A percentile compares a stretch with the other conserved stretches of the same genome.
Evolutionary conservation across 495 filamentous ascomycete genomes (phyloP).

Genomic region (Annulohypoxylon stygium): DNA sequence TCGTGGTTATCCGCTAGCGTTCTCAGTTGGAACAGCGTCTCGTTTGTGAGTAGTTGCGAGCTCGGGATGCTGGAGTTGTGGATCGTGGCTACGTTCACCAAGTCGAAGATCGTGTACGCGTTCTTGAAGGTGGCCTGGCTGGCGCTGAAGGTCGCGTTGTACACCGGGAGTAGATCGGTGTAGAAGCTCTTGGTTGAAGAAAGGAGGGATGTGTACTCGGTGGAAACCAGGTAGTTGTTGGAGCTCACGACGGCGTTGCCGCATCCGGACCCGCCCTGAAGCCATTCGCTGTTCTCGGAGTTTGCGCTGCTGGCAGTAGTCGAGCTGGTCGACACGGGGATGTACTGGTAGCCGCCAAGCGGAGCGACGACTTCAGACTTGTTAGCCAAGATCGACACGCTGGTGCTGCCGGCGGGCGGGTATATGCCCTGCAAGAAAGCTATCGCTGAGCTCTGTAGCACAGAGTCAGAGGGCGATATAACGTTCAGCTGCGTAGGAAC

Average conservation of each 20-base stretch:
- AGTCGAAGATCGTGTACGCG: constrained; percentile 81
- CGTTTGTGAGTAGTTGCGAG: constrained; percentile 61
- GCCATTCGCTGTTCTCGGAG: constrained; percentile 70
- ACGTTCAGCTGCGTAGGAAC: constrained; percentile 72
- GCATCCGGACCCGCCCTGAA: constrained; percentile 72
- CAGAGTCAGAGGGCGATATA: constrained; percentile 70
- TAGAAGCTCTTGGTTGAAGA: constrained; percentile 74
- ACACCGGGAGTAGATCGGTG: constrained; percentile 68
- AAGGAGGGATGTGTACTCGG: constrained; percentile 65
- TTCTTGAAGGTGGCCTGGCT: constrained; percentile 74
- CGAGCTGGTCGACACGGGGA: constrained; percentile 67
- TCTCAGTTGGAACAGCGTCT: constrained; percentile 68
- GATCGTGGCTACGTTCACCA: constrained; percentile 77
- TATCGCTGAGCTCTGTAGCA: constrained; percentile 76
- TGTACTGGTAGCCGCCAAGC: constrained; percentile 80
- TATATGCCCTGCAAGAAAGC: constrained; percentile 88
- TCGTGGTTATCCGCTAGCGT: constrained; percentile 76
- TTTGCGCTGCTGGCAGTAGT: constrained; percentile 63
- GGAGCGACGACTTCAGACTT: constrained; percentile 69
- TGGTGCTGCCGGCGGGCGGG: constrained; percentile 70
- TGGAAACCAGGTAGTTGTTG: constrained; percentile 76
- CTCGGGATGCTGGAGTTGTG: constrained; percentile 75
- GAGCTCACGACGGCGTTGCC: constrained; percentile 73
- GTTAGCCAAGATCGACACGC: constrained; percentile 70
- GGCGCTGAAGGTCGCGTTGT: constrained; percentile 69